A percentile compares a stretch with the other conserved stretches of the same genome.
These are phyloP conservation scores for Dendrostoma leiphaemia DNA, from an alignment of 2,329 filamentous ascomycete species.

Conservation along the genomic window DNA sequence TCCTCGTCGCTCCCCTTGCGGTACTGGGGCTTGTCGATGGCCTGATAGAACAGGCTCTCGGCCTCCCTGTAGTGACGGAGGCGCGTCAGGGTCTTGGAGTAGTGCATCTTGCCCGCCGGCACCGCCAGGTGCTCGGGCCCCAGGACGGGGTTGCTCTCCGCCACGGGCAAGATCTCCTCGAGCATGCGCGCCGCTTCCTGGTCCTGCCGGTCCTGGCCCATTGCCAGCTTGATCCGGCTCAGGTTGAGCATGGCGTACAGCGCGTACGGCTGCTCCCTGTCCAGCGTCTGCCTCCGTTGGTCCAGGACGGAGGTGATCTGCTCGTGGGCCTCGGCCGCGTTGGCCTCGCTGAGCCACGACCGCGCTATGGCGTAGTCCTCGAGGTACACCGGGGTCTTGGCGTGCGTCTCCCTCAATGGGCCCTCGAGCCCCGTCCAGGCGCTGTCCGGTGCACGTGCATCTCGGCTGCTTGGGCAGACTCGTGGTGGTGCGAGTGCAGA, in stretches of 20 bases:
- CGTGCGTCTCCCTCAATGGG: neutral
- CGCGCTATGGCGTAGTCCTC: neutral
- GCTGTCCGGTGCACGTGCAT: neutral
- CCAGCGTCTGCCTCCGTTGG: constrained; percentile 13
- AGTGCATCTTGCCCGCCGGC: constrained; percentile 17
- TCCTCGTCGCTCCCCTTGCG: constrained; percentile 9
- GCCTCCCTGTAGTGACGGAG: constrained; percentile 14
- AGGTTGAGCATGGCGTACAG: constrained; percentile 14
- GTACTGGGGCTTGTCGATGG: constrained; percentile 17
- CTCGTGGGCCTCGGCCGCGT: constrained; percentile 12
- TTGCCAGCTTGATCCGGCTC: constrained; percentile 7
- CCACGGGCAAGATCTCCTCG: constrained; percentile 5
- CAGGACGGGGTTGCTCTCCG: constrained; percentile 8
- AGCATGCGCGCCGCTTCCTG: constrained; percentile 10
- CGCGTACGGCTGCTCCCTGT: constrained; percentile 20
- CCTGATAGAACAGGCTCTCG: constrained; percentile 8
- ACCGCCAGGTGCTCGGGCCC: constrained; percentile 18
- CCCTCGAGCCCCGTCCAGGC: neutral
- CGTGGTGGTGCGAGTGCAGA: neutral
- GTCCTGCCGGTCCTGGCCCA: constrained; percentile 2
- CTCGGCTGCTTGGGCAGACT: neutral
- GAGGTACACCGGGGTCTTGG: neutral
- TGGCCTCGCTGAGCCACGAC: neutral
- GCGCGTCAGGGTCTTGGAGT: constrained; percentile 13
- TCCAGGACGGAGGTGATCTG: constrained; percentile 15